These are phyloP conservation scores for Globisporangium orthogonon DNA, from an alignment of 352 stramenopile genomes.

Conservation along the genomic window DNA sequence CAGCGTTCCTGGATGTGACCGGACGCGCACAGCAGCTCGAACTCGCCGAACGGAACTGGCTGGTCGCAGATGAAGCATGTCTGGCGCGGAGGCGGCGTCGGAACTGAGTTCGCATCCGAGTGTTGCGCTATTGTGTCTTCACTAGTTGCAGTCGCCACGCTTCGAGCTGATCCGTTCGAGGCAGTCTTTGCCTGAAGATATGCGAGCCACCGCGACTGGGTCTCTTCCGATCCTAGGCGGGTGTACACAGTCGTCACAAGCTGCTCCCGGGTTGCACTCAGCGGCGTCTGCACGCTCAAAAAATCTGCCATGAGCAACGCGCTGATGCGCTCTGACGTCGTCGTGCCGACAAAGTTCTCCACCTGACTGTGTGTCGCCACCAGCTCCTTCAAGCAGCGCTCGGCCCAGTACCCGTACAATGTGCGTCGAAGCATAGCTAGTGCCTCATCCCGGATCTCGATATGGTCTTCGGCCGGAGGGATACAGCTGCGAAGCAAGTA, in stretches of 20 bases:
- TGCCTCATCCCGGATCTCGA: constrained; percentile 28
- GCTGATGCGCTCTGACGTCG: constrained; percentile 34
- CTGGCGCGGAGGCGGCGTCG: constrained; percentile 39
- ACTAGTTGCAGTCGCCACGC: background rate
- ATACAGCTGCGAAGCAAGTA: constrained; percentile 56
- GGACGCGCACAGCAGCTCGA: constrained; percentile 49
- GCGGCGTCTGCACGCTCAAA: constrained; percentile 53
- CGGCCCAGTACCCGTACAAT: constrained; percentile 53
- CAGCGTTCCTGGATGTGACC: constrained; percentile 67
- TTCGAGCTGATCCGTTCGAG: background rate
- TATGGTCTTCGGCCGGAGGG: constrained; percentile 38
- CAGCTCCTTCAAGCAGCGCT: constrained; percentile 47
- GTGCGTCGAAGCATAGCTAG: constrained; percentile 35
- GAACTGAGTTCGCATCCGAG: constrained; percentile 2
- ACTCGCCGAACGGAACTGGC: constrained; percentile 50
- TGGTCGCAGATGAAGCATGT: constrained; percentile 68
- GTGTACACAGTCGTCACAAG: constrained; percentile 60
- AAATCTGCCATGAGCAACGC: constrained; percentile 75
- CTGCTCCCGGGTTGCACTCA: constrained; percentile 23
- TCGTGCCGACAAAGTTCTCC: constrained; percentile 21
- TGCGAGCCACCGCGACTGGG: constrained; percentile 30
- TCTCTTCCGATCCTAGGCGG: constrained; percentile 39
- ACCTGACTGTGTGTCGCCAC: constrained; percentile 29
- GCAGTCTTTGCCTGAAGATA: constrained; percentile 19
- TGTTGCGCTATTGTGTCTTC: background rate